phyloP scores from a whole-genome alignment of 2,329 filamentous ascomycete species.

The Phialophora macrospora region DNA sequence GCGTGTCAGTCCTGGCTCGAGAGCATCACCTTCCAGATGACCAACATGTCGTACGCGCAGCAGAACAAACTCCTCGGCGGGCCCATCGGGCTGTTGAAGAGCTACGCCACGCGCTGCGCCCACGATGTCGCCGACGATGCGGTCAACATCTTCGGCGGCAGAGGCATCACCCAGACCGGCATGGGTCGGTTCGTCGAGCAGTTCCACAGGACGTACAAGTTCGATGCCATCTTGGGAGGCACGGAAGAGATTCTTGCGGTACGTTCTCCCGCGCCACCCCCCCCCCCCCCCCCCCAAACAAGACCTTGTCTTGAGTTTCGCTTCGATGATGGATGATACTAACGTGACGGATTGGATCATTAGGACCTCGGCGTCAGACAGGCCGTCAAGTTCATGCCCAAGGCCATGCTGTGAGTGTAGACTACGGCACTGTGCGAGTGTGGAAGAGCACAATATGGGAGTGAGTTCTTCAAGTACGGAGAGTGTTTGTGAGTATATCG shows the following conservation, averaged over 20 bases:
- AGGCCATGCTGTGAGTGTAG: constrained; percentile 65
- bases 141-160: constrained; percentile 73
- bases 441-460: background rate
- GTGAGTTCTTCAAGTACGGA: background rate
- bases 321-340: background rate
- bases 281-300: background rate
- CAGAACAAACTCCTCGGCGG: constrained; percentile 65
- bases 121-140: constrained; percentile 73
- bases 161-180: constrained; percentile 71
- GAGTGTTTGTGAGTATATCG: background rate
- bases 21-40: constrained; percentile 52
- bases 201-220: constrained; percentile 65
- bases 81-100: constrained; percentile 73
- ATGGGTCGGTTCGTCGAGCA: constrained; percentile 73
- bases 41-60: constrained; percentile 56
- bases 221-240: constrained; percentile 68
- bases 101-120: constrained; percentile 71
- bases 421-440: background rate
- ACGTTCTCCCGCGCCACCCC: background rate
- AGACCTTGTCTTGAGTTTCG: background rate
- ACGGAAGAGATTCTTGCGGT: constrained; percentile 71
- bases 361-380: constrained; percentile 69
- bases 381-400: constrained; percentile 82
- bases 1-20: constrained; percentile 71
- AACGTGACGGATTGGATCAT: background rate